Evolutionary conservation across 1,284 basidiomycete genomes (phyloP), one percentile per base, ranked within the genome.

Genomic region (Ceratobasidium sp.): DNA sequence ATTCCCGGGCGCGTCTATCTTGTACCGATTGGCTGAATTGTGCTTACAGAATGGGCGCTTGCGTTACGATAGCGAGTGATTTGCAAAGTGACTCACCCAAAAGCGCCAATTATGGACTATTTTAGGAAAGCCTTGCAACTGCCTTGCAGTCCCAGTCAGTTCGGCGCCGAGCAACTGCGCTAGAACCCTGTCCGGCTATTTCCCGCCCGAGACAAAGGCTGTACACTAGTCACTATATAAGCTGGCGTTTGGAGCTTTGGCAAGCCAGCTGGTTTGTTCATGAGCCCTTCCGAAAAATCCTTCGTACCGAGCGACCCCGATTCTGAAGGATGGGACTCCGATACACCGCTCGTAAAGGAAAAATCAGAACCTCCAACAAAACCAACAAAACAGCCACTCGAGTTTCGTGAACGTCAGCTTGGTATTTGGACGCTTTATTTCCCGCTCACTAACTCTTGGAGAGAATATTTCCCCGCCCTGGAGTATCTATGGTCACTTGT

Each of bases 351-450:
- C 12, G 26, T 56, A 26, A 67, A 67, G 38, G 74, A 67, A 10
- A 76, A 76, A 48, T 3, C 62, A 3, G 17, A 52, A 4, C 20
- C 42, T 13, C 13, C 12, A 33, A 42, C 46, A 26, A 40, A 67
- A 15, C 26, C 64, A 20, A 65, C 23, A 3, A 57, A 66, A 20
- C 38, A 48, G 2, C 23, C 64, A 40, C 64, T 17, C 26, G 40
- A 54, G 38, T 76, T 67, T 48, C 69, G 69, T 33, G 69, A 73
- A 42, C 56, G 42, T 13, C 54, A 61, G 20, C 69, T 59, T 26
- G 69, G 69, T 4, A 28, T 61, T 28, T 73, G 69, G 69, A 73
- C 69, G n/a, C 48, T 73, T 20, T 73, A 73, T 20, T 73, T 10
- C 44, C 69, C 57, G 10, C 15, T 62, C 13, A 33, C 69, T 13